Evolutionary conservation across 1,284 basidiomycete genomes (phyloP), one percentile per base, ranked within the genome.

Genomic region (Mycosarcoma maydis): DNA sequence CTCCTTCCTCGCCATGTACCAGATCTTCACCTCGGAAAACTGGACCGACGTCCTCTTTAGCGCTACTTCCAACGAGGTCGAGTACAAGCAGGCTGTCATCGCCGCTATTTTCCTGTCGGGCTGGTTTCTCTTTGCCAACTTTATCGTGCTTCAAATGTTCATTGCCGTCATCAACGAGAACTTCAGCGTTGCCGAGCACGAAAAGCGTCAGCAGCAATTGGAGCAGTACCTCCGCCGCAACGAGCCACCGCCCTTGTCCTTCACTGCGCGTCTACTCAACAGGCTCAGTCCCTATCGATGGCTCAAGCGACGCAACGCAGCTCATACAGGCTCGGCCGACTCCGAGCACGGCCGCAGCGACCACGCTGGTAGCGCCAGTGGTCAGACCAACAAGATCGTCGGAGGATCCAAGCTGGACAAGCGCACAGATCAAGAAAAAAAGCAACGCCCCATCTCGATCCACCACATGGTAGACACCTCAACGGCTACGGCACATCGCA

Each of bases 91-190:
- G 82, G 87, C 88, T 0, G 86, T 88, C 22, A 84, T 97, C 32
- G 86, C 90, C 0, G 87, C 89, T 7, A 83, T 93, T 27, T 94
- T 97, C 82, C 75, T 98, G 14, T 84, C 87, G 13, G 87, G 86
- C 6, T 98, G 95, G 95, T 87, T 97, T 84, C 84, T 96, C 44
- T 94, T 98, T 71, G 89, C 92, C 2, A 95, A 95, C 81, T 95
- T 94, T 84, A 93, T 97, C 76, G 86, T 98, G n/a, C 82, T 96
- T 54, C 94, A 97, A 77, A 92, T 98, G 90, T 97, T 98, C 85
- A 94, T 98, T 77, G 95, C 94, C 30, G 94, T 98, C 49, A 94
- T 98, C 86, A 94, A 96, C 82, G 94, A 97, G 85, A 97, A 96
- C 83, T 98, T 98, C 75, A 87, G 90, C 38, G 88, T 97, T 4